Percentiles rank a stretch among this genome's conserved stretches.
Evolutionary conservation across 331 rosid genomes (phyloP).

Genomic region (Pyracantha coccinea): DNA sequence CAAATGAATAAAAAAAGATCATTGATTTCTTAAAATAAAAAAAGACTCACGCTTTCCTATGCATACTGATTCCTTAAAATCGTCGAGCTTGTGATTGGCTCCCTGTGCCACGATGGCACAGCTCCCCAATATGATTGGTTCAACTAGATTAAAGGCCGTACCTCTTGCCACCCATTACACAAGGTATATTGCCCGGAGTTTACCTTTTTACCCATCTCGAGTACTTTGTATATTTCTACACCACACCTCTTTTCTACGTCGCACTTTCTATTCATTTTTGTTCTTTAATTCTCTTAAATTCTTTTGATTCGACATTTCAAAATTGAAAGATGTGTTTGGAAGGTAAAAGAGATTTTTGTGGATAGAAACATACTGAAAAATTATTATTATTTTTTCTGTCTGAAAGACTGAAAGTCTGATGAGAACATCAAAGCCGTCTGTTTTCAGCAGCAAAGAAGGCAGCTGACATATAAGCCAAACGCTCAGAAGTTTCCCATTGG

Average conservation of each 20-base stretch:
- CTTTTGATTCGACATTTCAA: too few relatives aligned
- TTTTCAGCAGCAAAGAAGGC: constrained; percentile 24
- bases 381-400: constrained; percentile 21
- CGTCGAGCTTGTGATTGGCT: constrained; percentile 86
- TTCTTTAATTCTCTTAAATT: too few relatives aligned
- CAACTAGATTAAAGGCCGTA: constrained; percentile 30
- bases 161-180: constrained; percentile 23
- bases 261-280: too few relatives aligned
- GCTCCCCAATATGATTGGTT: constrained; percentile 61
- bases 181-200: constrained; percentile 23
- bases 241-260: too few relatives aligned
- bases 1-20: not conserved
- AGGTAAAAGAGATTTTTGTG: too few relatives aligned
- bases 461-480: constrained; percentile 39
- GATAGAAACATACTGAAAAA: too few relatives aligned
- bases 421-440: constrained; percentile 56
- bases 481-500: constrained; percentile 63
- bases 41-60: not conserved
- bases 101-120: constrained; percentile 46
- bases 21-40: not conserved
- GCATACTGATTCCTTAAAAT: constrained; percentile 73
- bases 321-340: too few relatives aligned
- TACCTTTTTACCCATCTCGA: constrained; percentile 43
- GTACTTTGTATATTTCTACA: not conserved
- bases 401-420: constrained; percentile 34